Evolutionary conservation across 805 yeast genomes (phyloP), one percentile per base, ranked within the genome.

Genomic region (Kluyveromyces siamensis): DNA sequence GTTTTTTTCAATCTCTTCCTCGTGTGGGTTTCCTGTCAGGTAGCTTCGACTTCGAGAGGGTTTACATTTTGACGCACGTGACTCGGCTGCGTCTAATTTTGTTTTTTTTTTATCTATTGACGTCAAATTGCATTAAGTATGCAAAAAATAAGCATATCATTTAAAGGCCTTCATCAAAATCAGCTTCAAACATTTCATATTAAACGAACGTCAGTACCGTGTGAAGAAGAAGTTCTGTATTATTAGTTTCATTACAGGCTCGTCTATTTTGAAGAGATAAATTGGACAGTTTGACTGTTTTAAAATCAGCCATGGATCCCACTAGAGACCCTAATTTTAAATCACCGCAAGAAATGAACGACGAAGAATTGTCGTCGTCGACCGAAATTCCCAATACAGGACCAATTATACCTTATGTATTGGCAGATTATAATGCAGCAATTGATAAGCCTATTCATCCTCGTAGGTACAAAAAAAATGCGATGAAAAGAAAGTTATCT

Each of bases 241-340:
- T 21, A 21, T 21, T 21, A 21, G 6, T 21, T 21, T 3, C 25
- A 21, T 21, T 21, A 21, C 3, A 44, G 16, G 18, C 21, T 36
- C 41, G n/a, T 19, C 41, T 37, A 25, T 35, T 27, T 27, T 38
- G 43, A 38, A 14, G 21, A 4, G n/a, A 9, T 21, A 19, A 37
- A 8, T n/a, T 37, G 11, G 21, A n/a, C 16, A 16, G 30, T 27
- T 13, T 17, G 2, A n/a, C 19, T 17, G 37, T n/a, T 19, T 30
- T 5, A 11, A 11, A 2, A 30, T 30, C 8, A 30, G 14, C 35
- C 40, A 89, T 89, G 98, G 98, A 90, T 64, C 98, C 98, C 19
- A 84, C 91, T 4, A 79, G 83, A 67, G 96, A 89, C 55, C 95
- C 96, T 17, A 81, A 88, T 65, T 90, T 88, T 66, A 80, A 82